Evolutionary conservation across 495 filamentous ascomycete species (phyloP), one percentile per base, ranked within the genome.

Genomic region (Baudoinia panamericana): DNA sequence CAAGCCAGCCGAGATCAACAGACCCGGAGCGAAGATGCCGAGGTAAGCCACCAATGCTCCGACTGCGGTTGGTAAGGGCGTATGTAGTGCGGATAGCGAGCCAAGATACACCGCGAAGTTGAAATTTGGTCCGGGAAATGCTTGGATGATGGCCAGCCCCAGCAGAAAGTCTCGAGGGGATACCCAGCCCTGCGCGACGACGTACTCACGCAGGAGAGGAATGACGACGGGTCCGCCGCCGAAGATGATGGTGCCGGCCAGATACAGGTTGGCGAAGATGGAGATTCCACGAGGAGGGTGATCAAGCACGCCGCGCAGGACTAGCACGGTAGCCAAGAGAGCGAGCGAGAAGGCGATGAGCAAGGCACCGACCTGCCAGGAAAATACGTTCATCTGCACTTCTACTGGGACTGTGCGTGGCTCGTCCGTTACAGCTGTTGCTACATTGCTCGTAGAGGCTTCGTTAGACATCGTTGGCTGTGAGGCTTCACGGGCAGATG

Each of bases 241-340:
- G 51, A 92, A 86, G 52, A 88, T 87, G 43, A 92, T 78, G 2
- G 84, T 92, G n/a, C 84, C 83, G 3, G 84, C 82, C 5, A 88
- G 74, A 56, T 80, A 88, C 61, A 92, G 75, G 57, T 82, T 86
- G 5, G 79, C 66, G 57, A 88, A 88, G 33, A 45, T 13, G 10
- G 66, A 53, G 26, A 48, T 26, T 11, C 66, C 55, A 0, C 76
- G 60, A 0, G 77, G 62, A 0, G 56, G 55, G 7, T 44, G 33
- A 13, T 52, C 42, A 15, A 78, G 52, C 17, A 60, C 53, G 36
- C 68, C 65, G 35, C 79, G 67, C 4, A 75, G 48, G 22, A 73
- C 63, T 46, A 84, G 70, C 39, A 82, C 58, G n/a, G 59, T 59
- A 44, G 73, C 70, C 55, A 87, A 80, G 30, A 67, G 63, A 20